Percentiles rank a stretch among this genome's conserved stretches.
phyloP scores from a whole-genome alignment of 139 green algal species.

The Ulvella scutata region DNA sequence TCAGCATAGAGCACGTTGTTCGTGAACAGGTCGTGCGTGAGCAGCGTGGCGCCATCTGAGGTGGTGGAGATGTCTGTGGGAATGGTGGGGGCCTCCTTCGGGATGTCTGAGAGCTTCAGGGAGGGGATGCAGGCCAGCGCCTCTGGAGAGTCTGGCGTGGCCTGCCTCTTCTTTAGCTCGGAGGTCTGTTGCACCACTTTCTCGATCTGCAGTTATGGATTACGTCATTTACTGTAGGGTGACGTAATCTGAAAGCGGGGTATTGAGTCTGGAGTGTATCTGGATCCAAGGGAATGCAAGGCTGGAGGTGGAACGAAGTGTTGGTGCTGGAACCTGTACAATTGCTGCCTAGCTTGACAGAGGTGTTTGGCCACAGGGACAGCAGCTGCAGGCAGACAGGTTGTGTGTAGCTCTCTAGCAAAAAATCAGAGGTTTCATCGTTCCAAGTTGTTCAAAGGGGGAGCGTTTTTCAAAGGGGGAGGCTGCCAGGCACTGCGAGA shows the following conservation, averaged over 20 bases:
- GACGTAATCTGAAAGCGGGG: too few relatives aligned
- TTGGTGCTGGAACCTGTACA: too few relatives aligned
- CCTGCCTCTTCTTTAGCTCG: conserved; percentile 81
- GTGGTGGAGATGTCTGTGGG: conserved; percentile 44
- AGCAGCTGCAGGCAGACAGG: too few relatives aligned
- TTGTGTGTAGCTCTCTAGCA: too few relatives aligned
- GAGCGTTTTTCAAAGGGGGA: background rate
- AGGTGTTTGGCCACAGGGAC: too few relatives aligned
- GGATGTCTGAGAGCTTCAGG: conserved; percentile 81
- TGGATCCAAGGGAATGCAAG: too few relatives aligned
- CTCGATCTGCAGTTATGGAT: conserved; percentile 21
- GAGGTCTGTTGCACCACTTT: conserved; percentile 44
- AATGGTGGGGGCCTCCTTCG: conserved; percentile 54
- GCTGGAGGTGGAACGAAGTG: too few relatives aligned
- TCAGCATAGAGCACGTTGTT: conserved; percentile 98
- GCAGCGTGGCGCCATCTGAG: conserved; percentile 48
- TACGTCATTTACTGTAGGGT: too few relatives aligned
- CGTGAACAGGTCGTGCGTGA: conserved; percentile 95
- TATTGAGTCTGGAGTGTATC: too few relatives aligned
- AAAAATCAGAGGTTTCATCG: too few relatives aligned
- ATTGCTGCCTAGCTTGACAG: too few relatives aligned
- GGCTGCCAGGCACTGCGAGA: background rate
- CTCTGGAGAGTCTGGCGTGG: conserved; percentile 87
- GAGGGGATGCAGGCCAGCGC: conserved; percentile 70
- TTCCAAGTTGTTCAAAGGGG: too few relatives aligned